Evolutionary conservation across 331 rosid species (phyloP).

Genomic region (Saraca asoca): DNA sequence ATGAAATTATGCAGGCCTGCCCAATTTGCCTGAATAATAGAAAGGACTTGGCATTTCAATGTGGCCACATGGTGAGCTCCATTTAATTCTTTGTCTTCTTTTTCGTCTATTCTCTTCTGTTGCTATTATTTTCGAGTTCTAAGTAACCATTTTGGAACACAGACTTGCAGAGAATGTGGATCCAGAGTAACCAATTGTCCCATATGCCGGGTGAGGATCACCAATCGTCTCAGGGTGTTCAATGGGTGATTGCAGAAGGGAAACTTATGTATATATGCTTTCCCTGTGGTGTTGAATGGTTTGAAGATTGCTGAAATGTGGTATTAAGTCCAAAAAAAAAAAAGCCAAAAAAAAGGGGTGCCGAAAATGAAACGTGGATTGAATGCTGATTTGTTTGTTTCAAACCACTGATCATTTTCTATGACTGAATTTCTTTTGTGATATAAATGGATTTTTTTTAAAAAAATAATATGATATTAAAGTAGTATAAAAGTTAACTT

Average conservation of each 20-base stretch:
- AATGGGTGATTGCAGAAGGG: constrained; percentile 48
- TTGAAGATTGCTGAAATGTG: too few relatives aligned
- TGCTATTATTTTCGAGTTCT: not conserved
- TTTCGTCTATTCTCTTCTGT: not conserved
- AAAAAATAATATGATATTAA: too few relatives aligned
- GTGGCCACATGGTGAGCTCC: constrained; percentile 84
- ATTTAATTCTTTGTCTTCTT: not conserved
- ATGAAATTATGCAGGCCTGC: constrained; percentile 55
- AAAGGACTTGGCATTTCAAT: constrained; percentile 75
- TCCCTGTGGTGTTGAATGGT: not conserved
- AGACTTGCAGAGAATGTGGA: constrained; percentile 89
- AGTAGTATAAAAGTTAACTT: too few relatives aligned
- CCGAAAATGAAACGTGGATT: too few relatives aligned
- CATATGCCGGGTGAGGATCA: constrained; percentile 74
- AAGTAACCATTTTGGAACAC: constrained; percentile 24
- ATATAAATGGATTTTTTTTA: too few relatives aligned
- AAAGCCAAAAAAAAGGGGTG: too few relatives aligned
- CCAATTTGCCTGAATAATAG: constrained; percentile 75
- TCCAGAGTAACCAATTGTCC: constrained; percentile 63
- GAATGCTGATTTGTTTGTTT: too few relatives aligned
- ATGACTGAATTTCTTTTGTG: too few relatives aligned
- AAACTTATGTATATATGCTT: constrained; percentile 12
- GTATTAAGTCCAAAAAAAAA: too few relatives aligned
- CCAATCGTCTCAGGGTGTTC: constrained; percentile 68
- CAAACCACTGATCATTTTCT: too few relatives aligned